Evolutionary conservation across 2,329 filamentous ascomycete genomes (phyloP).

Genomic region (Aspergillus ochraceoroseus): DNA sequence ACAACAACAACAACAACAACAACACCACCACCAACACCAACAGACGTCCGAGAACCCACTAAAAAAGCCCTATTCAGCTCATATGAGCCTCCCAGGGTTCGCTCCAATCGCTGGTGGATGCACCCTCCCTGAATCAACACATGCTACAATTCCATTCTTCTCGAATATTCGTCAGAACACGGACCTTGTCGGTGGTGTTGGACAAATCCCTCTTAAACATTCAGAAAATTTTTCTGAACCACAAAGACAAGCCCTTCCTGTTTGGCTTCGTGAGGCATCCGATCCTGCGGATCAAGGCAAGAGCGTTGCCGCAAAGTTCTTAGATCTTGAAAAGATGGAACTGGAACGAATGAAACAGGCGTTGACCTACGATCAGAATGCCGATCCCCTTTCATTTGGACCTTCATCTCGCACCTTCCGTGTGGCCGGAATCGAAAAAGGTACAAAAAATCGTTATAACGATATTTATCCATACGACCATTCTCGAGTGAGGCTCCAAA

Average conservation of each 20-base stretch:
- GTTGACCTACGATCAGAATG: constrained; percentile 57
- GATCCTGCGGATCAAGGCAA: constrained; percentile 68
- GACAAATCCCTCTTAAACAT: constrained; percentile 63
- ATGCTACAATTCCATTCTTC: constrained; percentile 82
- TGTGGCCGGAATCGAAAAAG: constrained; percentile 90
- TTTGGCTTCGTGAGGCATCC: constrained; percentile 69
- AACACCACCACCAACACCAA: constrained; percentile 27
- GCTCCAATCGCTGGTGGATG: constrained; percentile 87
- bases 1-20: constrained; percentile 25
- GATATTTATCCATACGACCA: constrained; percentile 97
- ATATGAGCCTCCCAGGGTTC: constrained; percentile 51
- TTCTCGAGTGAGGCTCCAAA: constrained; percentile 73
- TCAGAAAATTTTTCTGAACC: constrained; percentile 50
- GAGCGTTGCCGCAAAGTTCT: constrained; percentile 73
- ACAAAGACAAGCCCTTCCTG: constrained; percentile 56
- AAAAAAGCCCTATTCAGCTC: constrained; percentile 51
- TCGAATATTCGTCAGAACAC: constrained; percentile 94
- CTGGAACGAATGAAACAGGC: constrained; percentile 90
- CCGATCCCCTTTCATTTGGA: constrained; percentile 45
- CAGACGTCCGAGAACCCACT: constrained; percentile 32
- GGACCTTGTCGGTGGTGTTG: constrained; percentile 88
- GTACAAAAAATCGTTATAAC: constrained; percentile 93
- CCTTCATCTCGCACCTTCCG: constrained; percentile 53
- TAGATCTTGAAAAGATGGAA: constrained; percentile 77
- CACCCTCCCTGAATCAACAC: constrained; percentile 62